Conservation (phyloP, 495 filamentous ascomycete genomes). For the Xylaria longipes region DNA sequence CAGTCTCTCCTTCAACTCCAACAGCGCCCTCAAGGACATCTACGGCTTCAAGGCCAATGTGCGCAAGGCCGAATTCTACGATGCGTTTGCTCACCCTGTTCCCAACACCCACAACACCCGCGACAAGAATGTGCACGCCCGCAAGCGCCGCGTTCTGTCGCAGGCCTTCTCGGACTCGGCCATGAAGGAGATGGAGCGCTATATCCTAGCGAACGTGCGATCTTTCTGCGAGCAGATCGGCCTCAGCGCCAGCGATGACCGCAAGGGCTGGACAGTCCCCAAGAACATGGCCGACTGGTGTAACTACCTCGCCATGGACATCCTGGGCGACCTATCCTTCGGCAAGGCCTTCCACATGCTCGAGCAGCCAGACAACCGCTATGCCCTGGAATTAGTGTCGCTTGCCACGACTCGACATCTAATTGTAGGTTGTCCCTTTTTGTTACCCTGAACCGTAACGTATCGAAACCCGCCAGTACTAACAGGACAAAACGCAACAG, state of each 20-base stretch:
- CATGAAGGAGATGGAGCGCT: conserved; percentile 62
- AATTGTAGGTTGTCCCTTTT: conserved; percentile 51
- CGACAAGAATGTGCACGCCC: conserved; percentile 64
- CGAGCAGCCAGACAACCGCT: conserved; percentile 62
- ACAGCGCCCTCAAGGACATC: conserved; percentile 63
- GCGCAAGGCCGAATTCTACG: conserved; percentile 69
- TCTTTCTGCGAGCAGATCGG: conserved; percentile 59
- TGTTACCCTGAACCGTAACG: not conserved
- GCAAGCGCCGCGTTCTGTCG: conserved; percentile 67
- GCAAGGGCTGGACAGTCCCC: conserved; percentile 51
- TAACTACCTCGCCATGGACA: conserved; percentile 74
- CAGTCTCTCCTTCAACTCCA: conserved; percentile 63
- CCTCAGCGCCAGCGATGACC: conserved; percentile 43
- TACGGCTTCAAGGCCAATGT: conserved; percentile 68
- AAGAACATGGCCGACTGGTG: conserved; percentile 68
- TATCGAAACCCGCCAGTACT: not conserved
- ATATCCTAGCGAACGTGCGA: conserved; percentile 60
- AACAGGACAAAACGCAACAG: conserved; percentile 32
- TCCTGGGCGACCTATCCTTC: conserved; percentile 74
- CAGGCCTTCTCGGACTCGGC: conserved; percentile 68
- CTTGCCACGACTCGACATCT: conserved; percentile 62
- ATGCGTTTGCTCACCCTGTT: conserved; percentile 64
- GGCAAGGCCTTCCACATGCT: conserved; percentile 77
- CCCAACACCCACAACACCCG: conserved; percentile 67
- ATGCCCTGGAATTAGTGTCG: conserved; percentile 62